phyloP scores from a whole-genome alignment of 78 protist genomes.

The Dictyostelium purpureum region DNA sequence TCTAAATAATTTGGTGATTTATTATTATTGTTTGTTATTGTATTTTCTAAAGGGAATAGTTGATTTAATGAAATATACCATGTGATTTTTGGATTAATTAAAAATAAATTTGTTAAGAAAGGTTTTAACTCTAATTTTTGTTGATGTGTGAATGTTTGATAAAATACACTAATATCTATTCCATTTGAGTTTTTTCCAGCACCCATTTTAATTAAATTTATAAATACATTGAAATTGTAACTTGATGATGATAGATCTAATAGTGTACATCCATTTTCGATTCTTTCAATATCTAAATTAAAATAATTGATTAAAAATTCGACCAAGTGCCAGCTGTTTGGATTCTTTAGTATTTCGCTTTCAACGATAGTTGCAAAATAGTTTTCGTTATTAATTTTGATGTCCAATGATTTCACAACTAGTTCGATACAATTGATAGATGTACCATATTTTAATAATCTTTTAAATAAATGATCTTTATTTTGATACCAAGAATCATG shows the following conservation, averaged over 20 bases:
- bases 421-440: too few species aligned
- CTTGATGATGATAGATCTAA: background rate
- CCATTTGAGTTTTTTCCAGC: background rate
- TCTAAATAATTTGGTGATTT: background rate
- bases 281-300: background rate
- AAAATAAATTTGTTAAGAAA: background rate
- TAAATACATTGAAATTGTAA: background rate
- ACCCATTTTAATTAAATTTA: background rate
- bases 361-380: too few species aligned
- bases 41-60: background rate
- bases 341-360: too few species aligned
- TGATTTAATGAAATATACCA: constrained; percentile 3
- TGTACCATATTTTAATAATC: too few species aligned
- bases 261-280: background rate
- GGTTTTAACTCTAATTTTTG: background rate
- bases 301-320: too few species aligned
- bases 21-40: background rate
- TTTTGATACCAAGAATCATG: too few species aligned
- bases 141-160: background rate
- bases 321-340: too few species aligned
- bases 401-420: too few species aligned
- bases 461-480: too few species aligned
- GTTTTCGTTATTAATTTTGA: too few species aligned
- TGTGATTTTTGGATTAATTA: background rate
- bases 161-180: background rate